Conservation (phyloP, 371 early-diverging fungal genomes). For the Capniomyces stellatus region DNA sequence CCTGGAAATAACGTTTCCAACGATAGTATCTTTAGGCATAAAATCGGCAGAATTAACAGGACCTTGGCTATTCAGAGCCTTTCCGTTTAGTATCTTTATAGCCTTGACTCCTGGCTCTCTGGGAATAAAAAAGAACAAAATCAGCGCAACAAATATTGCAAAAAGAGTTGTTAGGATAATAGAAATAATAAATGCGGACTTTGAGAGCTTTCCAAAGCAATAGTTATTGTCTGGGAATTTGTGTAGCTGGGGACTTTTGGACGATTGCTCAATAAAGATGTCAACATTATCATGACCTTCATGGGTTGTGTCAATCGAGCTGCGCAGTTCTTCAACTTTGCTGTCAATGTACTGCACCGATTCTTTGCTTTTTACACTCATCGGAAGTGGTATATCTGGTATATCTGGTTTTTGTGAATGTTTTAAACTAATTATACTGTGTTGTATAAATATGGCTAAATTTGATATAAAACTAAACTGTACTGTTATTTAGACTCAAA, state of each 20-base stretch:
- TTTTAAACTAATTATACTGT: no score
- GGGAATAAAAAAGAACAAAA: not conserved
- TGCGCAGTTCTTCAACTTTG: not conserved
- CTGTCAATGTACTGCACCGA: no score
- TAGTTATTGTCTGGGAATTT: not conserved
- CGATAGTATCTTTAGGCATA: not conserved
- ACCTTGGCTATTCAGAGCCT: not conserved
- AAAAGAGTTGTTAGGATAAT: not conserved
- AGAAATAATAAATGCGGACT: not conserved
- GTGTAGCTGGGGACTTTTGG: not conserved
- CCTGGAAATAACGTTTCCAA: no score
- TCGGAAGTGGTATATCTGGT: no score
- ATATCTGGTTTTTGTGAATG: no score
- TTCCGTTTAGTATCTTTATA: not conserved
- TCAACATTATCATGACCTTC: not conserved
- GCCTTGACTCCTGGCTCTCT: not conserved
- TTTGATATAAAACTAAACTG: no score
- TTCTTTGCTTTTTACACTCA: no score
- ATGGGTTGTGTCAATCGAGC: not conserved
- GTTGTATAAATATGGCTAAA: no score
- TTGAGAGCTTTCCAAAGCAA: not conserved
- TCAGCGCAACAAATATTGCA: not conserved
- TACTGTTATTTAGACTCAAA: no score
- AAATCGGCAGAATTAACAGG: no score
- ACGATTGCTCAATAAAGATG: no score